These are phyloP conservation scores for Sclerotinia borealis DNA, from an alignment of 2,329 filamentous ascomycete species.

Conservation along the genomic window DNA sequence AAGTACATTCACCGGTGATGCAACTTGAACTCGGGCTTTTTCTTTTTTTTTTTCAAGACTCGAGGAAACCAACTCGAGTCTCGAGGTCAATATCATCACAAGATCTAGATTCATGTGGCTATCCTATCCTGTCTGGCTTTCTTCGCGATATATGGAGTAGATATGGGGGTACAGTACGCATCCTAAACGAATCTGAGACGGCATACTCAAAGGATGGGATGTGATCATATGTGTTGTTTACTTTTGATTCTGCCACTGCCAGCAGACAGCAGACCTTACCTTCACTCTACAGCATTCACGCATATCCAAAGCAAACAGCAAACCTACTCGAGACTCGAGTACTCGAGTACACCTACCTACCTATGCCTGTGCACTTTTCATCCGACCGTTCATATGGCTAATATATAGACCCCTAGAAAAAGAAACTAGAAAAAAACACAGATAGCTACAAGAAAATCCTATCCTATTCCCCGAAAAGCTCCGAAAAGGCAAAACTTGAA, in stretches of 20 bases:
- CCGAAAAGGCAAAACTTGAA: neutral
- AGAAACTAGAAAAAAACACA: neutral
- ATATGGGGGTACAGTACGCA: neutral
- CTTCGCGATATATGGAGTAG: neutral
- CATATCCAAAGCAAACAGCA: neutral
- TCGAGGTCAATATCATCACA: neutral
- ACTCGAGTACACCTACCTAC: too few species aligned
- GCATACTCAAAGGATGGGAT: neutral
- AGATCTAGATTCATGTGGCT: slow-evolving; percentile 2
- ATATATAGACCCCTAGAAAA: neutral
- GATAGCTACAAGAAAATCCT: slow-evolving; percentile 2
- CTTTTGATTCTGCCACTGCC: neutral
- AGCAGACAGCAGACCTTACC: neutral
- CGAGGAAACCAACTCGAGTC: neutral
- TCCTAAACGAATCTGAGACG: neutral
- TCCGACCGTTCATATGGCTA: neutral
- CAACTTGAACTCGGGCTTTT: slow-evolving; percentile 1
- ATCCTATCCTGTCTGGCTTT: neutral
- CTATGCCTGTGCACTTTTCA: neutral
- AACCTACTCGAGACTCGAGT: too few species aligned
- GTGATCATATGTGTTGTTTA: slow-evolving; percentile 1
- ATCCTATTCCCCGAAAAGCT: neutral
- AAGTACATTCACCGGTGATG: neutral
- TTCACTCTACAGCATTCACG: too few species aligned
- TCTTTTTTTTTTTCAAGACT: too few species aligned